Conservation (phyloP, 352 stramenopile species). For the Chrysophaeum taylorii region DNA sequence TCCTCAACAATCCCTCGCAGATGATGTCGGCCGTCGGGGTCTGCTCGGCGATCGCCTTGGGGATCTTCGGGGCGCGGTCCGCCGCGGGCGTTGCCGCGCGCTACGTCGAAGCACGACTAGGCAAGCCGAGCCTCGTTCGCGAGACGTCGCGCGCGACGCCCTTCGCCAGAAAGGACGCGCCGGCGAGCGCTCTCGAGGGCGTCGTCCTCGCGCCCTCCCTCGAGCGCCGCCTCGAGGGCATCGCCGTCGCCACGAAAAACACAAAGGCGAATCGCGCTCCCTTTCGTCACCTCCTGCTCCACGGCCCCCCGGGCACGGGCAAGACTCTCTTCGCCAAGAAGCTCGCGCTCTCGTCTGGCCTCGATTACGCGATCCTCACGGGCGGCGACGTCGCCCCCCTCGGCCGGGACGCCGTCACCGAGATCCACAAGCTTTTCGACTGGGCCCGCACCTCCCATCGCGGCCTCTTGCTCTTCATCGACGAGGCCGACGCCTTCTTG, state of each 20-base stretch:
- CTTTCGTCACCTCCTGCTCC: constrained; percentile 92
- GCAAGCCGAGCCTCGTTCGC: constrained; percentile 91
- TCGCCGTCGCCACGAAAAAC: constrained; percentile 92
- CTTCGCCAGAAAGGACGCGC: constrained; percentile 17
- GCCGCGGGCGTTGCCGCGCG: constrained; percentile 79
- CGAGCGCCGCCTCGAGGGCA: constrained; percentile 78
- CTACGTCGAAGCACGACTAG: constrained; percentile 87
- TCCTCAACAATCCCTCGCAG: constrained; percentile 86
- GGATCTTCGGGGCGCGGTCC: constrained; percentile 86
- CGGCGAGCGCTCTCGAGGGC: constrained; percentile 55
- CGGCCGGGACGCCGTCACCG: constrained; percentile 86
- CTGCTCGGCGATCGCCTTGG: constrained; percentile 79
- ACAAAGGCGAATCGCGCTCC: constrained; percentile 95
- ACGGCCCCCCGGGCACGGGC: constrained; percentile 90
- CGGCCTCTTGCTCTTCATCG: constrained; percentile 93
- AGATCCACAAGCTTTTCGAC: constrained; percentile 99
- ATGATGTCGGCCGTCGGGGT: constrained; percentile 85
- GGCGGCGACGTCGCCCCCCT: constrained; percentile 96
- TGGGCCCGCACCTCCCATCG: constrained; percentile 88
- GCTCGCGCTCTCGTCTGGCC: constrained; percentile 82
- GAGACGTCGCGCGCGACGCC: constrained; percentile 82
- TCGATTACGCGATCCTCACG: constrained; percentile 98
- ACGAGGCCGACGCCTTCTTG: constrained; percentile 98
- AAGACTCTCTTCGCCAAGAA: constrained; percentile 98
- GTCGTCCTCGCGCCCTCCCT: constrained; percentile 87